Percentiles rank a stretch among this genome's conserved stretches.
These are phyloP conservation scores for Rosa lucieae DNA, from an alignment of 306 rosid genomes.

Conservation along the genomic window DNA sequence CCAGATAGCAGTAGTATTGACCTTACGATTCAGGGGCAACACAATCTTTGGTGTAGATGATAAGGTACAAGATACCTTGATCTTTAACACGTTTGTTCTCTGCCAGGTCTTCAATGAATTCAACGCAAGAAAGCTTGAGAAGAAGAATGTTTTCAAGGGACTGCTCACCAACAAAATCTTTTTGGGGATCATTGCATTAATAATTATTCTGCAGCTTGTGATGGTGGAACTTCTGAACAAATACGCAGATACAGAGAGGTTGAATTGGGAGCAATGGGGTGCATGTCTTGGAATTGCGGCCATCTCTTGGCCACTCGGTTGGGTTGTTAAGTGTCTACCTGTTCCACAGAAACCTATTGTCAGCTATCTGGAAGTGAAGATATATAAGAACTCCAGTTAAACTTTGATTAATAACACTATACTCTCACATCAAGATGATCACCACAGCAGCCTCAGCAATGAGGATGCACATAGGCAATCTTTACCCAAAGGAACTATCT, in stretches of 20 bases:
- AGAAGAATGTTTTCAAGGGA: constrained; percentile 42
- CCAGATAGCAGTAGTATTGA: constrained; percentile 25
- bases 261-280: constrained; percentile 42
- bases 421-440: too few species aligned
- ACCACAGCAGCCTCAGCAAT: too few species aligned
- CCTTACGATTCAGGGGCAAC: constrained; percentile 28
- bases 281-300: constrained; percentile 28
- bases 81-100: constrained; percentile 40
- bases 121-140: constrained; percentile 42
- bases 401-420: neutral
- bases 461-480: too few species aligned
- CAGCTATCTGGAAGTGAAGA: constrained; percentile 14
- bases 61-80: constrained; percentile 35
- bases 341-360: constrained; percentile 30
- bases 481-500: too few species aligned
- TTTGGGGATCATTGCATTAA: constrained; percentile 26
- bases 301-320: constrained; percentile 42
- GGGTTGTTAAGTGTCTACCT: constrained; percentile 31
- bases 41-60: constrained; percentile 25
- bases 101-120: constrained; percentile 48
- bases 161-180: constrained; percentile 37
- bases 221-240: constrained; percentile 43
- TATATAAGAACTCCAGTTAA: neutral
- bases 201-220: constrained; percentile 35
- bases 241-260: constrained; percentile 36